Conservation (phyloP, 106 monocot genomes). For the Dioscorea dumetorum region DNA sequence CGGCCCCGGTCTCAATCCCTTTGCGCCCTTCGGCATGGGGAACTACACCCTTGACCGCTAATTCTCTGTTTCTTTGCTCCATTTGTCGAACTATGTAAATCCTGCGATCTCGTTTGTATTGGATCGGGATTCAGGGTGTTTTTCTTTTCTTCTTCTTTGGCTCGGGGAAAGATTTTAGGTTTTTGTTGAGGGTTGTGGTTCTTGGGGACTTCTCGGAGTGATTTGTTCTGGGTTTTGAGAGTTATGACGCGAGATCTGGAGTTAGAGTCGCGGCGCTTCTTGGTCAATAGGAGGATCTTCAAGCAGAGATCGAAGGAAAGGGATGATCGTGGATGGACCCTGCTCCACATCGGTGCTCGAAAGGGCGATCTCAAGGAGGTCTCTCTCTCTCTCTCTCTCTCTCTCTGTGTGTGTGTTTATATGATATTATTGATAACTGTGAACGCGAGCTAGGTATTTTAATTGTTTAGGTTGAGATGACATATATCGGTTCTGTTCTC, state of each 20-base stretch:
- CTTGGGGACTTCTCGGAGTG: background rate
- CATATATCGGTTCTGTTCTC: too few relatives aligned
- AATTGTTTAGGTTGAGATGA: too few relatives aligned
- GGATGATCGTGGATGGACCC: constrained; percentile 68
- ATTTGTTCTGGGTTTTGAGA: background rate
- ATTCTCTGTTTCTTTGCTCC: background rate
- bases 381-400: background rate
- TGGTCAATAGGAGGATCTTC: constrained; percentile 23
- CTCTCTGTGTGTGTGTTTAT: too few relatives aligned
- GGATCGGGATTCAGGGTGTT: background rate
- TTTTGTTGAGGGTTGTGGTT: background rate
- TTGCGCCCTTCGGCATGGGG: constrained; percentile 65
- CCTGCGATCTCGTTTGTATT: background rate
- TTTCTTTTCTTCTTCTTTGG: background rate
- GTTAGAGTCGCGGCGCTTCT: constrained; percentile 6
- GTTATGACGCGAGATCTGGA: constrained; percentile 25
- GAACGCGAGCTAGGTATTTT: too few relatives aligned
- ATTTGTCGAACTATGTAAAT: constrained; percentile 2
- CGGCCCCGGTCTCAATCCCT: constrained; percentile 79
- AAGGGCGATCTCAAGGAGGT: constrained; percentile 76
- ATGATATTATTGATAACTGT: too few relatives aligned
- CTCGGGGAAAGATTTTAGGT: background rate
- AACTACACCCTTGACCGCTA: constrained; percentile 50
- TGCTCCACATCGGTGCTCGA: constrained; percentile 49
- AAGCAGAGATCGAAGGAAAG: constrained; percentile 24